These are phyloP conservation scores for Boletus albobrunnescens DNA, from an alignment of 1,284 basidiomycete genomes.

Conservation along the genomic window DNA sequence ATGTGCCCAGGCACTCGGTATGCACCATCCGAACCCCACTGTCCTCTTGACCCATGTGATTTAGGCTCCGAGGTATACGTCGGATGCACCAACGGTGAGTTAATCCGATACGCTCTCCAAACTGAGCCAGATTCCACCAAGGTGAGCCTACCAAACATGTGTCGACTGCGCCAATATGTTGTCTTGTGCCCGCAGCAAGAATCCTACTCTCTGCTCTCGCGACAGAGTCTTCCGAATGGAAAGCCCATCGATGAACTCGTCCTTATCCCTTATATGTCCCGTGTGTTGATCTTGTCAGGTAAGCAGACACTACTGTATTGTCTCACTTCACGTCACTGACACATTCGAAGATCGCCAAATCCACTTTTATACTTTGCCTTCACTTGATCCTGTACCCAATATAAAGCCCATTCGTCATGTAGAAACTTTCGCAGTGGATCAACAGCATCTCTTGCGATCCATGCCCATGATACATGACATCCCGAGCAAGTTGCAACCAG, in stretches of 20 bases:
- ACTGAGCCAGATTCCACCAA: slow-evolving; percentile 45
- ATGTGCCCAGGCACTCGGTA: slow-evolving; percentile 49
- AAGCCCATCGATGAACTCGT: slow-evolving; percentile 76
- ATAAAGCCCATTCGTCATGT: slow-evolving; percentile 80
- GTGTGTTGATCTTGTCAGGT: slow-evolving; percentile 72
- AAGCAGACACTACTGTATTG: slow-evolving; percentile 5
- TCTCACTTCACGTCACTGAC: not conserved
- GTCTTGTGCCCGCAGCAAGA: slow-evolving; percentile 42
- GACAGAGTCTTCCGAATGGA: slow-evolving; percentile 57
- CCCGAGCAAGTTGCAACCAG: slow-evolving; percentile 45
- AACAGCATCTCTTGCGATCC: slow-evolving; percentile 62
- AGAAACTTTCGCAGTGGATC: slow-evolving; percentile 75
- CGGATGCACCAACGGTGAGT: slow-evolving; percentile 68
- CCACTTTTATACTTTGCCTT: slow-evolving; percentile 76
- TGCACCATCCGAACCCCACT: slow-evolving; percentile 27
- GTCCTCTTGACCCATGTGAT: not conserved
- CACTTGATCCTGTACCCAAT: slow-evolving; percentile 64
- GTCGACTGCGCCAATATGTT: not conserved
- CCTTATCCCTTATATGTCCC: slow-evolving; percentile 69
- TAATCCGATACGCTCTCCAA: slow-evolving; percentile 64
- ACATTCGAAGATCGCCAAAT: slow-evolving; percentile 63
- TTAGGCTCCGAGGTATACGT: slow-evolving; percentile 70
- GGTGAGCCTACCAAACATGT: slow-evolving; percentile 35
- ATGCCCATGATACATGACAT: slow-evolving; percentile 41
- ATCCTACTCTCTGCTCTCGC: slow-evolving; percentile 63